Evolutionary conservation across 129 eudicot species (phyloP), one percentile per base, ranked within the genome.

Genomic region (Logfia minima): DNA sequence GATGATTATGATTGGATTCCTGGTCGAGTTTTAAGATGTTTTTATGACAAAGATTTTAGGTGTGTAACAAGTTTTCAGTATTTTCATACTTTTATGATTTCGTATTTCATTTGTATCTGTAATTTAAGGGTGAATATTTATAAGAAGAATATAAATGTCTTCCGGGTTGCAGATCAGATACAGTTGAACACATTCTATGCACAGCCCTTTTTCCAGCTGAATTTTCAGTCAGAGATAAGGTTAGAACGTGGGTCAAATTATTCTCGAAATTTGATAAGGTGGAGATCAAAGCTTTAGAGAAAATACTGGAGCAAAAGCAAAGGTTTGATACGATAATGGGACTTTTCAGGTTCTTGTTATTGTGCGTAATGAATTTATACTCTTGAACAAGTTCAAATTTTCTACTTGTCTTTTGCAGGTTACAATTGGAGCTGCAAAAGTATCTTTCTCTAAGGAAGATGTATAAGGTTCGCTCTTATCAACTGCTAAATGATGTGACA

Each of bases 41-140:
- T 89, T 68, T 94, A 89, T 80, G 99, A 94, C 85, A 91, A 91
- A 86, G 99, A 94, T 88, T 91, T 91, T 84, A 85, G 99, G 99
- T 90, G 89, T 72, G 69, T 68, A 56, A 51, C 35, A 37, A 32
- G 8, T 35, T 51, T 48, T 65, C 70, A 39, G 24, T 70, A 24
- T 64, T 70, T 37, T 9, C 26, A 16, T 18, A 13, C 24, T 59
- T 17, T 72, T 8, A 32, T 55, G 23, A 66, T 73, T 53, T 16
- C n/a, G 3, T 73, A 24, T 74, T 17, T 52, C 45, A 71, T 71
- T 28, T 52, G 55, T 48, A 14, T 14, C 6, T 14, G n/a, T 62
- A 28, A 71, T 16, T 3, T 52, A 16, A 56, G 48, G 64, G 65
- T 29, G 60, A 62, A 77, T 21, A 6, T 14, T 70, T n/a, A 48